Evolutionary conservation across 2,329 filamentous ascomycete species (phyloP), one percentile per base, ranked within the genome.

Genomic region (Sporothrix pseudoabietina): DNA sequence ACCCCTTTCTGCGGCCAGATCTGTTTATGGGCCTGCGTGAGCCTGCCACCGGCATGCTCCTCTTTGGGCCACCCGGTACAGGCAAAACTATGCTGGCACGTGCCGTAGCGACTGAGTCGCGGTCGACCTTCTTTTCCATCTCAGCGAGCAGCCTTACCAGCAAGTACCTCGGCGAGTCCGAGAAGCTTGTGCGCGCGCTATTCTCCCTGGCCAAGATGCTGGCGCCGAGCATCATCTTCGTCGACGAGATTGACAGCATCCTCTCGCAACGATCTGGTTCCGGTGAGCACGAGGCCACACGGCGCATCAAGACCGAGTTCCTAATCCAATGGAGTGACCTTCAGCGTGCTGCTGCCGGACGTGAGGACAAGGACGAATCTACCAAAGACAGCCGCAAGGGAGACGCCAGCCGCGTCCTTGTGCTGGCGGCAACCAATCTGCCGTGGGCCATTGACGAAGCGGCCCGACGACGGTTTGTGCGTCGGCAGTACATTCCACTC

Each of bases 401-500:
- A 0, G 95, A 98, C 81, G 89, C 94, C 4, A 96, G 91, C 76
- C 87, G 95, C 71, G 96, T 99, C 1, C 86, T 99, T 16, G 96
- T 99, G 0, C 87, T 99, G 49, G 96, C 96, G 0, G 96, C 96
- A 26, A 99, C 96, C 0, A 99, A 99, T 80, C 82, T 98, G 74
- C 96, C 96, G 0, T 99, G 96, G 96, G 94, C 94, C 47, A 98
- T 99, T 77, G 96, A 99, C 78, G 96, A 98, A 81, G 96, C 96
- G 32, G 96, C 96, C 0, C 87, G 96, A 73, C 87, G 96, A 73
- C 87, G 96, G 69, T 99, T 99, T 79, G 95, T 98, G 16, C 87
- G 96, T 76, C 88, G 96, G 74, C 96, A 98, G 81, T 99, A 99
- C 80, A 99, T 99, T 74, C 95, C 96, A 0, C 83, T 99, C 10